Base-by-base conservation (phyloP, 2,329 filamentous ascomycete genomes). In the Aspergillus latus region DNA sequence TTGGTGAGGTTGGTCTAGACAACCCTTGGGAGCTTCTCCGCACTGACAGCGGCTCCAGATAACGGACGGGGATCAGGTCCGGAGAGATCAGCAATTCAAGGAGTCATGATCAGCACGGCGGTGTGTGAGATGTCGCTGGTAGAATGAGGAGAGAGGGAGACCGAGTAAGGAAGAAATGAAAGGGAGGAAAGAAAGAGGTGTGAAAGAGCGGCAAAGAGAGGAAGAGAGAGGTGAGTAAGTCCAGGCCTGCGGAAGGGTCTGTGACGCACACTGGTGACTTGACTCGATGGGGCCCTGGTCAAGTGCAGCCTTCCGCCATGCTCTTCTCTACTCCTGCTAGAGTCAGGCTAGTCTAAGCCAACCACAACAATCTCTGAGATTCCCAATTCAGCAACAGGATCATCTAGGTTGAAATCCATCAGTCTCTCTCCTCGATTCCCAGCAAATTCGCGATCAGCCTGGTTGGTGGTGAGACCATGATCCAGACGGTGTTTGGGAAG, bases 181-280 rank as follows among this genome's bases (percentile, higher is more conserved):
- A 56, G 57, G 43, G 58, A 59, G 59, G 40, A 56, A 58, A 56
- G 57, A 60, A 58, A 58, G 59, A 50, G 51, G n/a, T 46, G 58
- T 57, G 60, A 58, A 59, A 57, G 57, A 60, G 48, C 47, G 56
- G 54, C 56, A 50, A 42, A 55, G 57, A 54, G 47, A 55, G 51
- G 54, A 48, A 49, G 56, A 57, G 54, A 58, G 54, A 49, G 53
- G 44, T 52, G 32, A 53, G 46, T 46, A 28, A 50, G 36, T 46
- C 36, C 32, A 55, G 52, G 9, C 44, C 44, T 34, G 29, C 43
- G 34, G 44, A 63, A 21, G 59, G 58, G 63, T 68, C 66, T 70
- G 73, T 75, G 73, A 76, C 73, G 73, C 73, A 75, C 66, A 68
- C 67, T 67, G 70, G 70, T 75, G 73, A 76, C 73, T 76, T 70